phyloP scores from a whole-genome alignment of 371 early-diverging fungal genomes.

The Mucor circinelloides region DNA sequence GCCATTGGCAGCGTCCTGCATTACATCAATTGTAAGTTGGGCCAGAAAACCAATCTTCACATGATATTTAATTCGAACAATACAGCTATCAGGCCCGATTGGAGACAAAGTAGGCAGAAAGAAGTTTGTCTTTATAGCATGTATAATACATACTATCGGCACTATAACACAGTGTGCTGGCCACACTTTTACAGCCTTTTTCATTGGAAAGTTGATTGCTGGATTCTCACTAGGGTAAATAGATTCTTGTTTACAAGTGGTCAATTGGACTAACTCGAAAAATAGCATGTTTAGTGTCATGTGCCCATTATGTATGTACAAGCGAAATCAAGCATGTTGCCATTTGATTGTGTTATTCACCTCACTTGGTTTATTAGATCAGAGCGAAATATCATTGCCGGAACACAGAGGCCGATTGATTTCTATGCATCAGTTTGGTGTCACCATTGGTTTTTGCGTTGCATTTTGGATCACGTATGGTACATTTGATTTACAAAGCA shows the following conservation, averaged over 20 bases:
- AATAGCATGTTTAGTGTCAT: not conserved
- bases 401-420: conserved; percentile 87
- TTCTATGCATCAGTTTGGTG: conserved; percentile 88
- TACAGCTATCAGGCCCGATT: conserved; percentile 31
- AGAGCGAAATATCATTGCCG: conserved; percentile 86
- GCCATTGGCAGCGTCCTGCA: conserved; percentile 32
- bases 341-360: not conserved
- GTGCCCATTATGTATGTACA: not conserved
- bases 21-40: conserved; percentile 32
- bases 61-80: not conserved
- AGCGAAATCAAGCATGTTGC: not conserved
- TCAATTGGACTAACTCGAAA: not conserved
- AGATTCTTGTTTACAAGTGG: not conserved
- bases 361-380: conserved; percentile 62
- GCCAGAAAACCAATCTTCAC: no score
- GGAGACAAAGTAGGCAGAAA: conserved; percentile 44
- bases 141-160: conserved; percentile 71
- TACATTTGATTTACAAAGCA: conserved; percentile 17
- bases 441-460: conserved; percentile 65
- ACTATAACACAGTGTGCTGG: conserved; percentile 66
- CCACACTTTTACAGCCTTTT: conserved; percentile 49
- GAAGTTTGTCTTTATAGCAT: conserved; percentile 48
- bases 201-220: conserved; percentile 71
- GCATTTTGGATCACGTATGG: conserved; percentile 49
- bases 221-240: conserved; percentile 66